Evolutionary conservation across 208 protist genomes (phyloP).

Genomic region (Polymyxa betae): DNA sequence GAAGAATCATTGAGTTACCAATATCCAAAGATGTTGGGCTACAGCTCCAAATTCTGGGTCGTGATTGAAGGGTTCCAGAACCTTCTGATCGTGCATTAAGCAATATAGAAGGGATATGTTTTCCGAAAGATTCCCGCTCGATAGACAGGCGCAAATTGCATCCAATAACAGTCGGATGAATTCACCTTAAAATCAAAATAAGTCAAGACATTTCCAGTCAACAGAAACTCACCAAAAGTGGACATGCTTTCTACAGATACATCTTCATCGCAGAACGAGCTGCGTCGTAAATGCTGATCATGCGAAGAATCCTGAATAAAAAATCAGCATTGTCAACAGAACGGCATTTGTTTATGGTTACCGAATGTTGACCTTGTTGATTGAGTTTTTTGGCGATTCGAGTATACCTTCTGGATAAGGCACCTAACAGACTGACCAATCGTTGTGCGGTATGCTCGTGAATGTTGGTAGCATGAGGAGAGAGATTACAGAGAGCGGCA

Average conservation of each 20-base stretch:
- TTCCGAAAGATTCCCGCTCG: background rate
- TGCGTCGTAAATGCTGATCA: background rate
- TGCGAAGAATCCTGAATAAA: background rate
- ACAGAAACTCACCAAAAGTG: background rate
- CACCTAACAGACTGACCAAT: conserved; percentile 27
- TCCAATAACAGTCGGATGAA: conserved; percentile 36
- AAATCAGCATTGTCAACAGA: no score
- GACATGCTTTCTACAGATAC: background rate
- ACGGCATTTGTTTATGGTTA: no score
- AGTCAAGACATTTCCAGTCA: background rate
- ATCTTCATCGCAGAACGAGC: conserved; percentile 41
- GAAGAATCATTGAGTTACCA: background rate
- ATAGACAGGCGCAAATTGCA: conserved; percentile 14
- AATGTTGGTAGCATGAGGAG: background rate
- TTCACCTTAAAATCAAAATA: background rate
- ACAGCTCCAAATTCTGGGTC: background rate
- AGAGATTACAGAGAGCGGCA: background rate
- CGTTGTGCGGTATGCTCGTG: conserved; percentile 30
- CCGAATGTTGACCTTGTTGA: background rate
- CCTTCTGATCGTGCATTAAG: conserved; percentile 43
- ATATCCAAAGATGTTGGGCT: conserved; percentile 1
- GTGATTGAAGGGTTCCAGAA: conserved; percentile 37
- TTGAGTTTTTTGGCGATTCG: background rate
- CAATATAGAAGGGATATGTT: conserved; percentile 13
- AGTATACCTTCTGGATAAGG: background rate